Conservation (phyloP, 306 rosid species). For the Heteromeles arbutifolia region DNA sequence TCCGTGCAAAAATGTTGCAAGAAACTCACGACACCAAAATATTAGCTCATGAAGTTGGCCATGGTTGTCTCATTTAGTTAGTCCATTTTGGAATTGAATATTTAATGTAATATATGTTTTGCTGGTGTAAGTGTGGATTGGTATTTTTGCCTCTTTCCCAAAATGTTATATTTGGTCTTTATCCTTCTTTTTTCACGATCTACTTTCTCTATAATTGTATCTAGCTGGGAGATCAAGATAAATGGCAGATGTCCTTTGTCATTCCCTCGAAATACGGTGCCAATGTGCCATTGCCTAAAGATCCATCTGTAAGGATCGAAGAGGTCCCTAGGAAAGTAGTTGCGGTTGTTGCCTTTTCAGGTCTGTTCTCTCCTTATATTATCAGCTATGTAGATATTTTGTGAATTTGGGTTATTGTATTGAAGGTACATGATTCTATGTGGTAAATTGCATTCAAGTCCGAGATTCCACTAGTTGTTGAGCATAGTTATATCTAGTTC, state of each 20-base stretch:
- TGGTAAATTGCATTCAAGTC: neutral
- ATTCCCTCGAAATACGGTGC: constrained; percentile 85
- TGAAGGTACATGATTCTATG: neutral
- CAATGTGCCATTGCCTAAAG: constrained; percentile 72
- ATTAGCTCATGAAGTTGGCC: neutral
- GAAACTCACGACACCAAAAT: neutral
- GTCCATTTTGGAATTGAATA: constrained; percentile 1
- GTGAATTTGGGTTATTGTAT: constrained; percentile 1
- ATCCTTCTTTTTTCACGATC: constrained; percentile 7
- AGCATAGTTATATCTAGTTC: neutral
- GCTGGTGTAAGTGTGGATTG: neutral
- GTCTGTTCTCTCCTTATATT: constrained; percentile 36
- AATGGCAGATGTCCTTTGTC: constrained; percentile 90
- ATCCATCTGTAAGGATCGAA: constrained; percentile 63
- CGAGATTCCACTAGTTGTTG: neutral
- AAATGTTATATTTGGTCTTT: neutral
- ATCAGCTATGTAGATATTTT: neutral
- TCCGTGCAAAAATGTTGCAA: neutral
- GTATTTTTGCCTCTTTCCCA: neutral
- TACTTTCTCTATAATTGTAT: constrained; percentile 14
- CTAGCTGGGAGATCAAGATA: constrained; percentile 59
- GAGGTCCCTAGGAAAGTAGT: constrained; percentile 67
- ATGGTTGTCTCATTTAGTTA: neutral
- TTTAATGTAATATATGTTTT: neutral
- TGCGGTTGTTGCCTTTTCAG: constrained; percentile 88